Evolutionary conservation across 2,329 filamentous ascomycete genomes (phyloP), one percentile per base, ranked within the genome.

Genomic region (Acrodontium crateriforme): DNA sequence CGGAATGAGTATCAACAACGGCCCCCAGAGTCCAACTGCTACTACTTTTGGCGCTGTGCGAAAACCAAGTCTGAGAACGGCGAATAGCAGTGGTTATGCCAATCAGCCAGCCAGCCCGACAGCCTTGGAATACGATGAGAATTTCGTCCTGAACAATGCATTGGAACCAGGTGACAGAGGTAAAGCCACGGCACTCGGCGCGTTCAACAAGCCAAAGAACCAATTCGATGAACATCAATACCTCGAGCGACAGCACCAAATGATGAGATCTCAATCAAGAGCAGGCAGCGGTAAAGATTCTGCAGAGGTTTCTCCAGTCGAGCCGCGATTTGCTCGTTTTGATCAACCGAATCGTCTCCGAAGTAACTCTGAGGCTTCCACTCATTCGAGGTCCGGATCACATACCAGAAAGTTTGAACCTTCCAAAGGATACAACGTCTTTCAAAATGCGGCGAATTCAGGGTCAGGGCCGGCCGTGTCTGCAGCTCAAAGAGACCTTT

Each of bases 141-240:
- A 65, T 10, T 56, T 67, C 2, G 52, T 67, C 1, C 62, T 91
- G 9, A 55, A 58, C 9, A 62, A 65, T 22, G 67, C 75, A 6
- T 67, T 89, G 9, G 72, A 81, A 34, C 76, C 79, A 0, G 74
- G 74, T 37, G 85, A 93, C 41, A 63, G 71, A 25, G 82, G 79
- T 28, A 92, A 89, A 49, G 79, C 81, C 4, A 91, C 82, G 0
- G 78, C 81, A 1, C 62, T 74, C 54, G 72, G 73, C 16, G 60
- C 72, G 0, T 78, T 78, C 52, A 78, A 78, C 39, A 83, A 83
- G 47, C 80, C 84, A 1, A 58, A 62, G 2, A 70, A 77, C 27
- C 69, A 74, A 6, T 93, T 89, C 41, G 82, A 92, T 44, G 85
- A 94, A 46, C 72, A 77, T 12, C 79, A 82, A 45, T 94, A 82